These are phyloP conservation scores for Pugionium cornutum DNA, from an alignment of 345 rosid species.

Conservation along the genomic window DNA sequence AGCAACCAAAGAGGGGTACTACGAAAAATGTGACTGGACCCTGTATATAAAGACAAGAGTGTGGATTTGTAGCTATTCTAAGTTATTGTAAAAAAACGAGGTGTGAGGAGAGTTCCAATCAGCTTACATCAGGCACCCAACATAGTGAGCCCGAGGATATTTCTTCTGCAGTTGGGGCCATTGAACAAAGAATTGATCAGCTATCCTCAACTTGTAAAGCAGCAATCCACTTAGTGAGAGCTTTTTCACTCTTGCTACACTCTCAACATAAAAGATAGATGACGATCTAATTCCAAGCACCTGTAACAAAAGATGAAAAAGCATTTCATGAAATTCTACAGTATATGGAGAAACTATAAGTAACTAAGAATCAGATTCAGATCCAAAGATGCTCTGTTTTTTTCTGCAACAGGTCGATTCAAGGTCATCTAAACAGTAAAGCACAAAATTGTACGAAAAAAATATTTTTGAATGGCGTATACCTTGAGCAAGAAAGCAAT, in stretches of 20 bases:
- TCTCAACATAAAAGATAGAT: conserved; percentile 76
- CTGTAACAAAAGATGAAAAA: conserved; percentile 44
- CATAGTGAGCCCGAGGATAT: conserved; percentile 69
- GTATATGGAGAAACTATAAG: conserved; percentile 8
- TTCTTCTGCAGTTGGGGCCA: conserved; percentile 79
- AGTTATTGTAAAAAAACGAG: conserved; percentile 9
- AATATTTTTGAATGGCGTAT: neutral
- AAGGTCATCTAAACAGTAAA: conserved; percentile 4
- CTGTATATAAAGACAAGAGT: conserved; percentile 11
- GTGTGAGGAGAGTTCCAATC: conserved; percentile 30
- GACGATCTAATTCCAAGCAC: conserved; percentile 83
- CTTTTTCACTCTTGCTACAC: conserved; percentile 86
- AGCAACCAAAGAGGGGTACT: conserved; percentile 1
- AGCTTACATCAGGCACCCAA: conserved; percentile 81
- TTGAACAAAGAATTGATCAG: conserved; percentile 85
- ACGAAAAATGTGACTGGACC: conserved; percentile 2
- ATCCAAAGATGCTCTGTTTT: neutral
- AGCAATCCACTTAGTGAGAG: conserved; percentile 87
- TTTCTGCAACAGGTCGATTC: neutral
- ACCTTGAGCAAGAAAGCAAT: conserved; percentile 89
- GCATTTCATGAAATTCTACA: conserved; percentile 1
- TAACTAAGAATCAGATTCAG: neutral
- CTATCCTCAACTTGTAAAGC: conserved; percentile 69
- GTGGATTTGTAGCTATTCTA: conserved; percentile 30
- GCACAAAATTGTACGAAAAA: neutral